These are phyloP conservation scores for Emmonsia crescens DNA, from an alignment of 2,329 filamentous ascomycete genomes.

Conservation along the genomic window DNA sequence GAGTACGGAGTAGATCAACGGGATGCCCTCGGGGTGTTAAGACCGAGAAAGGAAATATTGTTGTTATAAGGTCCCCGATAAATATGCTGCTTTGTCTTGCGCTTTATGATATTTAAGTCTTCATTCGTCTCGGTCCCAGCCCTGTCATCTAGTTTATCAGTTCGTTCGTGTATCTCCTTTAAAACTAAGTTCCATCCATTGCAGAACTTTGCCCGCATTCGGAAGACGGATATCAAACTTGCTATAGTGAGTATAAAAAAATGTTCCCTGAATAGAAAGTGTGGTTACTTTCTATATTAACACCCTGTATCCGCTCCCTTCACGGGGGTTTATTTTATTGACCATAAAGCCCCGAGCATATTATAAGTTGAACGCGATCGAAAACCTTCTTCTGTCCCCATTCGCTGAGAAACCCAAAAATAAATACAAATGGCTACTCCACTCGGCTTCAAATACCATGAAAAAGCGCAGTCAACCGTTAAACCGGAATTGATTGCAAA, in stretches of 20 bases:
- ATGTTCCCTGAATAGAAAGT: neutral
- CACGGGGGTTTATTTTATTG: neutral
- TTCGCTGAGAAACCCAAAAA: neutral
- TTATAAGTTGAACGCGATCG: neutral
- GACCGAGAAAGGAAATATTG: no score
- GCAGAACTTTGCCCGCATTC: neutral
- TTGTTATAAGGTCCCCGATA: no score
- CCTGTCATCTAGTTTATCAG: no score
- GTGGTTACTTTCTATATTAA: neutral
- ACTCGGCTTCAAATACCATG: slow-evolving; percentile 41
- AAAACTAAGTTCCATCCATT: neutral
- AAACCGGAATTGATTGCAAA: slow-evolving; percentile 56
- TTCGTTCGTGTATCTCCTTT: neutral
- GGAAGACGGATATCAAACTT: neutral
- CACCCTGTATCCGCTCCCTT: no score
- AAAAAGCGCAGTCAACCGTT: slow-evolving; percentile 48
- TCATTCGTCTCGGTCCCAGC: no score
- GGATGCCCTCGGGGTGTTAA: no score
- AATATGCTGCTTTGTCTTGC: no score
- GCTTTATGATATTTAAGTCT: no score
- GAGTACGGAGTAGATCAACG: no score
- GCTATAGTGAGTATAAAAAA: neutral
- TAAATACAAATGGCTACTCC: slow-evolving; percentile 14
- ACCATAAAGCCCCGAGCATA: neutral
- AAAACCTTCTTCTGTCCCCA: neutral